These are phyloP conservation scores for Tetratostichococcus sp. DNA, from an alignment of 139 green algal species.

Conservation along the genomic window DNA sequence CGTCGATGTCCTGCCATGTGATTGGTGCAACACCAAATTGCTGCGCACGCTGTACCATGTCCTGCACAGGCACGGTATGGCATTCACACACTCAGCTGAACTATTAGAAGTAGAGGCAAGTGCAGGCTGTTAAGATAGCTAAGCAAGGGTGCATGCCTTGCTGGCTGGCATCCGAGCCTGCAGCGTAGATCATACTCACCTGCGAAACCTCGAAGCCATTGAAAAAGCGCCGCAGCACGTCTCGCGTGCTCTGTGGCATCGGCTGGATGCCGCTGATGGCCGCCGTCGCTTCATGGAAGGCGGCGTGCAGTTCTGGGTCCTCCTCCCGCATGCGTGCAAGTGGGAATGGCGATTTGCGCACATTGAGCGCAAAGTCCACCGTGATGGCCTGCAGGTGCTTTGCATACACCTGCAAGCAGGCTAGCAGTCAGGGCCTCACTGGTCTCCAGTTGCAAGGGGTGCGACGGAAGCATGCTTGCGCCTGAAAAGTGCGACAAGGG, in stretches of 20 bases:
- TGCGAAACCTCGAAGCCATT: constrained; percentile 13
- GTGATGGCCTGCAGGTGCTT: constrained; percentile 21
- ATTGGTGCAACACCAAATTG: constrained; percentile 24
- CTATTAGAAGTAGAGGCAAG: too few species aligned
- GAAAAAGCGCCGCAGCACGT: constrained; percentile 21
- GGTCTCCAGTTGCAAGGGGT: too few species aligned
- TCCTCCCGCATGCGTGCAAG: constrained; percentile 17
- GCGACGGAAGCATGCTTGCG: not conserved
- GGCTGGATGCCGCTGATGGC: constrained; percentile 7
- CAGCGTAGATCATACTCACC: too few species aligned
- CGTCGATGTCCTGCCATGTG: constrained; percentile 16
- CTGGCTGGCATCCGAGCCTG: too few species aligned
- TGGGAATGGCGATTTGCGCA: constrained; percentile 24
- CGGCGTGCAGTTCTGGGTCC: constrained; percentile 24
- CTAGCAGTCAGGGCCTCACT: not conserved
- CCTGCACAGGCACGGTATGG: constrained; percentile 3
- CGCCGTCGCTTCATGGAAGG: constrained; percentile 8
- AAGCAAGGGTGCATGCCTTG: not conserved
- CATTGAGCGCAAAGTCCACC: constrained; percentile 45
- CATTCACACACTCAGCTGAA: not conserved
- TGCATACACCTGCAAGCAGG: not conserved
- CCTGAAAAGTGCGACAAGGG: not conserved
- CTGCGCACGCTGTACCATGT: constrained; percentile 8
- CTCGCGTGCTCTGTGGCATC: constrained; percentile 15
- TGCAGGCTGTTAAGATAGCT: not conserved